Base-by-base conservation (phyloP, 2,329 filamentous ascomycete species). In the Huntiella abstrusa region DNA sequence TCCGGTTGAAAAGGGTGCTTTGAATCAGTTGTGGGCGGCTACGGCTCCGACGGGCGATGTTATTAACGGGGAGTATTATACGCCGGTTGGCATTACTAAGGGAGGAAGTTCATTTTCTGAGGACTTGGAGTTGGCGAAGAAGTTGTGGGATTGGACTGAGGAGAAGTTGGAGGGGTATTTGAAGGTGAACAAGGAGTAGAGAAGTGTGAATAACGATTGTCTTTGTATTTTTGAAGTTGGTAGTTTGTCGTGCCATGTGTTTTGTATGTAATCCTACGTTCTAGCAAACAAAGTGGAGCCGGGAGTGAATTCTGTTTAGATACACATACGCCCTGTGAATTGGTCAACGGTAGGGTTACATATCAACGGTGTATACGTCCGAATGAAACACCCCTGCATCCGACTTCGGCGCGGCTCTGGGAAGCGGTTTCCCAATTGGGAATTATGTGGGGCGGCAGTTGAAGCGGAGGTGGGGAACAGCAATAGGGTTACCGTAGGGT, bases 1-100 rank as follows among this genome's bases (percentile, higher is more conserved):
- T 1, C 46, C 57, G 8, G 54, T 56, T 6, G 54, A 59, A 16
- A 49, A 58, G 22, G 65, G 65, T 0, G 60, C 55, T 3, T 56
- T 54, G 50, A 65, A 63, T 47, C 64, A 67, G 54, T 55, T 68
- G 3, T 68, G 65, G 65, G 64, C 62, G 10, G 56, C 60, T 1
- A 59, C 60, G n/a, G 52, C 57, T 3, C 53, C 53, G 4, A 11
- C 41, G 3, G 41, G 41, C 6, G 56, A 58, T n/a, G 55, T 60
- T 0, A 54, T 55, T 48, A 57, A 53, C 15, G 58, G 57, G 4
- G 57, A 56, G 48, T 59, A 59, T 46, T 60, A 62, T 44, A 57
- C 56, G 51, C 59, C 59, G 0, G 53, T 62, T 1, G 60, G 59
- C 4, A 51, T 58, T 4, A 45, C 45, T 6, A 55, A 51, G 4